Conservation (phyloP, 2,329 filamentous ascomycete species). For the Botrytis elliptica region DNA sequence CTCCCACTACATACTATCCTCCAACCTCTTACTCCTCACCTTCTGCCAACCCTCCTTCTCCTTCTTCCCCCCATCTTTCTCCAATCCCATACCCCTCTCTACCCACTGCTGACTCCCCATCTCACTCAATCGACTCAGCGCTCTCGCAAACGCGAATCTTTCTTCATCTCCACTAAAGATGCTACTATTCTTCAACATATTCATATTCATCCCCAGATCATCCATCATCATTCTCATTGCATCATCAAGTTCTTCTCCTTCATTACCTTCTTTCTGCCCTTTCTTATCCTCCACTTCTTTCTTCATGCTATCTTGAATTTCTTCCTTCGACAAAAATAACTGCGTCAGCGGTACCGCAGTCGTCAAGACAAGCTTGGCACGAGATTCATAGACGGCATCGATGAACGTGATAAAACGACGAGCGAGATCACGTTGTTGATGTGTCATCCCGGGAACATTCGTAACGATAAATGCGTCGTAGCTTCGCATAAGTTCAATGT, state of each 20-base stretch:
- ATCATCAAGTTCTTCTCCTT: conserved; percentile 52
- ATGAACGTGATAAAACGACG: conserved; percentile 96
- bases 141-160: conserved; percentile 90
- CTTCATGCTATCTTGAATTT: conserved; percentile 61
- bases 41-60: conserved; percentile 50
- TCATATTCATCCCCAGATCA: conserved; percentile 80
- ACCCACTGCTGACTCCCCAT: conserved; percentile 98
- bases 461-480: conserved; percentile 94
- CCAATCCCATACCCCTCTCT: conserved; percentile 64
- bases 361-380: conserved; percentile 94
- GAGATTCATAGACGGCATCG: conserved; percentile 88
- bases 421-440: conserved; percentile 80
- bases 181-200: conserved; percentile 77
- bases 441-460: conserved; percentile 87
- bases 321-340: conserved; percentile 76
- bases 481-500: conserved; percentile 82
- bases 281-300: conserved; percentile 44
- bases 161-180: conserved; percentile 96
- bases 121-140: conserved; percentile 78
- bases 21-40: conserved; percentile 49
- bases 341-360: conserved; percentile 81
- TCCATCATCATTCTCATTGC: conserved; percentile 81
- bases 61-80: conserved; percentile 44
- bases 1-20: conserved; percentile 43
- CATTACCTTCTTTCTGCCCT: conserved; percentile 41